Conservation (phyloP, 129 eudicot species). For the Escallonia rubra region DNA sequence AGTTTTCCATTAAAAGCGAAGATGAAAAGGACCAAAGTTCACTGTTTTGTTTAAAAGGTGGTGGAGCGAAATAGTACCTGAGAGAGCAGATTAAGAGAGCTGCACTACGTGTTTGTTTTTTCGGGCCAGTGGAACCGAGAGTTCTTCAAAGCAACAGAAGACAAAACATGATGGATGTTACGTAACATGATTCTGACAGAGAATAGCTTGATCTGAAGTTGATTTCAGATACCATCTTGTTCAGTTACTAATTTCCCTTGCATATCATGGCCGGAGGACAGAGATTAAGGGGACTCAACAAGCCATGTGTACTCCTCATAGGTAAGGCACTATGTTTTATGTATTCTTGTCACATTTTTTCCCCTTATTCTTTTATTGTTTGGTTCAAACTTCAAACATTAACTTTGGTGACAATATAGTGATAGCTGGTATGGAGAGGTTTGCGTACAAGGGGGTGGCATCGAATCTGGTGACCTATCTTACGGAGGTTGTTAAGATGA, state of each 20-base stretch:
- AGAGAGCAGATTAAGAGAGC: neutral
- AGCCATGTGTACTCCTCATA: slow-evolving; percentile 73
- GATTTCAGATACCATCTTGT: neutral
- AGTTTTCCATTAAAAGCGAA: slow-evolving; percentile 1
- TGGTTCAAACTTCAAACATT: neutral
- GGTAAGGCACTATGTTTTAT: slow-evolving; percentile 25
- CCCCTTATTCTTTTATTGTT: neutral
- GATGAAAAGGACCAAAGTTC: neutral
- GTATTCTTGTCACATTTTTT: neutral
- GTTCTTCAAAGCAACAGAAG: neutral
- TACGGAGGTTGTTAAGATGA: slow-evolving; percentile 69
- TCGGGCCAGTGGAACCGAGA: neutral
- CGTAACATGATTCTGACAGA: neutral
- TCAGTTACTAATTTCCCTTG: neutral
- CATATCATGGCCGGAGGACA: slow-evolving; percentile 29
- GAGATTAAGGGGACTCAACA: slow-evolving; percentile 39
- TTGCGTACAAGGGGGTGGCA: slow-evolving; percentile 96
- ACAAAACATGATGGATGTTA: neutral
- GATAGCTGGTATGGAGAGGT: slow-evolving; percentile 88
- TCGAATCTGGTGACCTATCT: slow-evolving; percentile 89
- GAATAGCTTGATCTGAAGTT: too few species aligned
- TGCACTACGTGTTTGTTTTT: neutral
- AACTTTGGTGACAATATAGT: slow-evolving; percentile 20
- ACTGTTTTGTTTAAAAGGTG: neutral
- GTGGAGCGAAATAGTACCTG: neutral